A percentile compares a stretch with the other conserved stretches of the same genome.
Evolutionary conservation across 2,329 filamentous ascomycete genomes (phyloP).

Genomic region (Ophiostoma fasciatum): DNA sequence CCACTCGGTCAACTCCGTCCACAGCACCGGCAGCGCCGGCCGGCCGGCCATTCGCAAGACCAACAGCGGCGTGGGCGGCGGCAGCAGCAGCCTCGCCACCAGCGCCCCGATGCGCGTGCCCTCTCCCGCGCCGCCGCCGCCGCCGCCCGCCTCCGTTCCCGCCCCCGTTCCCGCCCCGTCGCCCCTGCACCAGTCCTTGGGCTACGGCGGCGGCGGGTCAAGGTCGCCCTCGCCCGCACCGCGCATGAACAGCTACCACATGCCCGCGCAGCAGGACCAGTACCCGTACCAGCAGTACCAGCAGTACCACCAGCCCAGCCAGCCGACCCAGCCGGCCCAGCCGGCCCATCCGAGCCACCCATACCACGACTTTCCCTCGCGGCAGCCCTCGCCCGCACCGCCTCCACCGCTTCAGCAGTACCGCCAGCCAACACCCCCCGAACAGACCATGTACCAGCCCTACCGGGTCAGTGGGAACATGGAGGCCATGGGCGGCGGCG

Average conservation of each 20-base stretch:
- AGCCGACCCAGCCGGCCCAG: no score
- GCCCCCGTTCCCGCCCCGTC: conserved; percentile 4
- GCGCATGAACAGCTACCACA: conserved; percentile 3
- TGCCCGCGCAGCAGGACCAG: conserved; percentile 9
- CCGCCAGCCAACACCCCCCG: conserved; percentile 11
- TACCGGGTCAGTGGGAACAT: conserved; percentile 11
- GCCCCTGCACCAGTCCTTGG: conserved; percentile 11
- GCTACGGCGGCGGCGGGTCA: conserved; percentile 12
- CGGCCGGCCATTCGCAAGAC: conserved; percentile 12
- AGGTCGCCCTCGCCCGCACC: conserved; percentile 16
- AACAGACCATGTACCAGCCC: conserved; percentile 10
- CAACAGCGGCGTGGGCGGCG: conserved; percentile 7
- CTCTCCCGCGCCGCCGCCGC: conserved; percentile 22
- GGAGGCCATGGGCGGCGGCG: no score
- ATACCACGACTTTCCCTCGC: conserved; percentile 8
- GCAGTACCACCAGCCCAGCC: conserved; percentile 5
- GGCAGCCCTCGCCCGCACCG: conserved; percentile 9
- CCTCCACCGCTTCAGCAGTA: conserved; percentile 8
- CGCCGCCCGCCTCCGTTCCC: no score
- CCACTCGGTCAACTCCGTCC: no score
- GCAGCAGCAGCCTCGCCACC: conserved; percentile 11
- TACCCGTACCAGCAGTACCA: conserved; percentile 7
- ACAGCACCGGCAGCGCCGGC: conserved; percentile 15
- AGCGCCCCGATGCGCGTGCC: conserved; percentile 11
- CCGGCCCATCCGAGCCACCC: no score